phyloP scores from a whole-genome alignment of 2,329 filamentous ascomycete genomes.

The Pseudogymnoascus sp. region DNA sequence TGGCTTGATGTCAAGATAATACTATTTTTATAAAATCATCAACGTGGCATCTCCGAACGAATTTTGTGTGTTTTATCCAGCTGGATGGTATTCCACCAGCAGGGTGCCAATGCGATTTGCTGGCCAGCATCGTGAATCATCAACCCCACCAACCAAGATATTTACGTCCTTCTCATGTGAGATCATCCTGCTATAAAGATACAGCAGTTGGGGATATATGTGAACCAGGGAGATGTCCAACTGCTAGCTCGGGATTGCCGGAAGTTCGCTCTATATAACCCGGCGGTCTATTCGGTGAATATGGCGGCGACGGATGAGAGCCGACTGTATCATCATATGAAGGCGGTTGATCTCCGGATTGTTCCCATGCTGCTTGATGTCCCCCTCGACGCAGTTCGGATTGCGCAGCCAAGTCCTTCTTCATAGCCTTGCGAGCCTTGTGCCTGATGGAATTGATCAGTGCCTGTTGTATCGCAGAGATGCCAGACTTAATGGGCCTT shows the following conservation, averaged over 20 bases:
- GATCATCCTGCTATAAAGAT: background rate
- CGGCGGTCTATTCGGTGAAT: background rate
- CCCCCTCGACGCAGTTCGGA: background rate
- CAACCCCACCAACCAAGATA: background rate
- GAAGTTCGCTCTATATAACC: background rate
- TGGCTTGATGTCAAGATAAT: background rate
- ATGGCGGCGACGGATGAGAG: background rate
- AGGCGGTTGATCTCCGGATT: background rate
- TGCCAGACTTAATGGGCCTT: background rate
- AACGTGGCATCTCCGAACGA: background rate
- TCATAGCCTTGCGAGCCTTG: background rate
- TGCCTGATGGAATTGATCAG: background rate
- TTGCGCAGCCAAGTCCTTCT: background rate
- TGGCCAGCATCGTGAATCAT: background rate
- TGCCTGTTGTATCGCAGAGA: background rate
- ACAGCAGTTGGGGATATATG: background rate
- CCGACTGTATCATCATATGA: constrained; percentile 1
- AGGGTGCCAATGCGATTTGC: background rate
- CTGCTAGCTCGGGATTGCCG: background rate
- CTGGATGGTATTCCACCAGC: background rate
- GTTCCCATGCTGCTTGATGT: background rate
- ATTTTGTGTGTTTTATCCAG: background rate
- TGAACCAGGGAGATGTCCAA: background rate
- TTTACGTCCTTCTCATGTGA: background rate
- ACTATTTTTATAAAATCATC: background rate